Evolutionary conservation across 2,329 filamentous ascomycete species (phyloP).

Genomic region (Ceratocystis eucalypticola): DNA sequence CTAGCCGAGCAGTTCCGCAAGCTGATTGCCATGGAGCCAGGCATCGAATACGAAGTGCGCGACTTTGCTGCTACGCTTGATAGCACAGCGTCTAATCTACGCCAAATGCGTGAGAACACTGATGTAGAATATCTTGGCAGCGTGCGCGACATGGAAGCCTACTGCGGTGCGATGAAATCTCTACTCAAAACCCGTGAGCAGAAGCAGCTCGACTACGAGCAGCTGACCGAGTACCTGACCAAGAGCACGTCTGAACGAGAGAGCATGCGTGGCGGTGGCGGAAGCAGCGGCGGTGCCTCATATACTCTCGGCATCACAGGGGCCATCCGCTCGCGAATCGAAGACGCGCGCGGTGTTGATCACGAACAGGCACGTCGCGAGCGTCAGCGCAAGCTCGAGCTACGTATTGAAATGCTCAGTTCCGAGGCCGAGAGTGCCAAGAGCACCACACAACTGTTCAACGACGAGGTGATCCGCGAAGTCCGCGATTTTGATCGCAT

Average conservation of each 20-base stretch:
- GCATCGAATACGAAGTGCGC: slow-evolving; percentile 67
- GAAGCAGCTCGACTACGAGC: slow-evolving; percentile 96
- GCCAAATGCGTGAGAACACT: slow-evolving; percentile 72
- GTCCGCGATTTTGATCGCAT: slow-evolving; percentile 91
- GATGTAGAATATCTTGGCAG: slow-evolving; percentile 93
- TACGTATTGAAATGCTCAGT: slow-evolving; percentile 84
- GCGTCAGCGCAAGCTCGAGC: slow-evolving; percentile 74
- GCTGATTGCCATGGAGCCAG: slow-evolving; percentile 76
- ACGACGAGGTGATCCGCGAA: slow-evolving; percentile 89
- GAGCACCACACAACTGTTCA: slow-evolving; percentile 79
- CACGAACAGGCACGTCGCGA: slow-evolving; percentile 85
- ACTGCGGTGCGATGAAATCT: slow-evolving; percentile 72
- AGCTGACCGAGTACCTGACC: slow-evolving; percentile 85
- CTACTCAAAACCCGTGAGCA: slow-evolving; percentile 89
- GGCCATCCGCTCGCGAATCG: slow-evolving; percentile 86
- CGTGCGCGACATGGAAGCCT: slow-evolving; percentile 88
- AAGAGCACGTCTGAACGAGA: slow-evolving; percentile 83
- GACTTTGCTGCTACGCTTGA: slow-evolving; percentile 79
- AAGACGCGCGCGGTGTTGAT: slow-evolving; percentile 92
- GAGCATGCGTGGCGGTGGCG: slow-evolving; percentile 51
- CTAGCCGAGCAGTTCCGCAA: slow-evolving; percentile 91
- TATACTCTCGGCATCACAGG: slow-evolving; percentile 49
- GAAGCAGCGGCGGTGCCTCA: slow-evolving; percentile 29
- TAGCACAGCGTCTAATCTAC: slow-evolving; percentile 66
- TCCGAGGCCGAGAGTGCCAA: slow-evolving; percentile 79